Base-by-base conservation (phyloP, 73 alveolate genomes). In the Paramecium biaurelia region DNA sequence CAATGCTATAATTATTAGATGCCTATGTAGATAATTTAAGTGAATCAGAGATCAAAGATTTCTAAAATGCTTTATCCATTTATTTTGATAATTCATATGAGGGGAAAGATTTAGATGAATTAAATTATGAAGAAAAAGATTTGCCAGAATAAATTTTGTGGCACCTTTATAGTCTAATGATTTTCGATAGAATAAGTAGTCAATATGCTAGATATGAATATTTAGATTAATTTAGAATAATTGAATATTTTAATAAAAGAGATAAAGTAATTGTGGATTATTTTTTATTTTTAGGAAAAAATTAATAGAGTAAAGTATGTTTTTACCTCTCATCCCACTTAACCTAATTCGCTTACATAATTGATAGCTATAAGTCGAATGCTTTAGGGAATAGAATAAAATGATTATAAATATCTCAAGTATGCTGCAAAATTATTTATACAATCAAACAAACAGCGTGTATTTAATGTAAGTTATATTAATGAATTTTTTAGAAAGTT, bases 151-250 rank as follows among this genome's bases (percentile, higher is more conserved):
- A 79, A 23, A 24, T 79, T 10, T 45, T 79, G 20, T 79, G 90
- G 90, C 90, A 79, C 24, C 74, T 79, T 26, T 79, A 43, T 79
- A 30, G 63, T 12, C 18, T 79, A 21, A 79, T 79, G 76, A 38
- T 79, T 9, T 79, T 43, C 23, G 90, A 79, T 24, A 41, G 90
- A 41, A 79, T 47, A 42, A 79, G 90, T 21, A 79, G 76, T 7
- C 30, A 79, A 20, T 79, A 79, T 79, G 90, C 90, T 11, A 41
- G 90, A 79, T 79, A 43, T 45, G 90, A 79, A 43, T 79, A 79
- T 45, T 79, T 79, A 24, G 90, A 79, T 24, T 34, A 79, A 23
- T 79, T 79, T 45, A n/a, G 35, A 23, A 38, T 41, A 14, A 79
- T 79, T 79, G 90, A 79, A 42, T 43, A 79, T 15, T 79, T 79